phyloP scores from a whole-genome alignment of 208 protist species.

The Leishmania gerbilli region DNA sequence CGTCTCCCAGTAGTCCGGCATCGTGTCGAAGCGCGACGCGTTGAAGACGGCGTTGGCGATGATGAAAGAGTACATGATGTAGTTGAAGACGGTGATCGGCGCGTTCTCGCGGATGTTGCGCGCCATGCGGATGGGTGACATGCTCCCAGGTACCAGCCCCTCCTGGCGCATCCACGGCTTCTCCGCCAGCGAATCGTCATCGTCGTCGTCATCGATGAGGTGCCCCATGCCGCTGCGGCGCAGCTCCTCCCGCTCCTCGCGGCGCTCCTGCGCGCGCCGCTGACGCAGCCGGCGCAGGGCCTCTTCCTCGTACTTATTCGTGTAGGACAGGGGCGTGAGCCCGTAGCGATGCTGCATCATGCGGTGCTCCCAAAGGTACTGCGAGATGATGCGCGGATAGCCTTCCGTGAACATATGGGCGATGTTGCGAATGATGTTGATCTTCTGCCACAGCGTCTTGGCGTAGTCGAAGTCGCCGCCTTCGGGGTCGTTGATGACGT shows the following conservation, averaged over 20 bases:
- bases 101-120: slow-evolving; percentile 86
- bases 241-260: slow-evolving; percentile 46
- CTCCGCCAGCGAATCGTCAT: slow-evolving; percentile 16
- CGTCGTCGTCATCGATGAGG: slow-evolving; percentile 42
- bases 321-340: slow-evolving; percentile 71
- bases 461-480: slow-evolving; percentile 81
- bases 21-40: slow-evolving; percentile 78
- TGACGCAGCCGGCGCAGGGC: slow-evolving; percentile 66
- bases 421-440: slow-evolving; percentile 82
- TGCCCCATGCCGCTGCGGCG: slow-evolving; percentile 37
- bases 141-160: slow-evolving; percentile 44
- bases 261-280: slow-evolving; percentile 41
- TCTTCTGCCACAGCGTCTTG: slow-evolving; percentile 42
- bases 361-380: slow-evolving; percentile 89
- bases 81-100: slow-evolving; percentile 75
- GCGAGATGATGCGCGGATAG: slow-evolving; percentile 87
- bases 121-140: slow-evolving; percentile 85
- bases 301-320: slow-evolving; percentile 84
- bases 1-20: slow-evolving; percentile 82
- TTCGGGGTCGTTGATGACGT: slow-evolving; percentile 86
- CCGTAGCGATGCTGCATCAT: slow-evolving; percentile 77
- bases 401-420: slow-evolving; percentile 92
- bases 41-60: slow-evolving; percentile 90
- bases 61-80: slow-evolving; percentile 78
- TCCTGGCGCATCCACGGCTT: slow-evolving; percentile 51